Evolutionary conservation across 2,329 filamentous ascomycete species (phyloP), one percentile per base, ranked within the genome.

Genomic region (Eutypa lata): DNA sequence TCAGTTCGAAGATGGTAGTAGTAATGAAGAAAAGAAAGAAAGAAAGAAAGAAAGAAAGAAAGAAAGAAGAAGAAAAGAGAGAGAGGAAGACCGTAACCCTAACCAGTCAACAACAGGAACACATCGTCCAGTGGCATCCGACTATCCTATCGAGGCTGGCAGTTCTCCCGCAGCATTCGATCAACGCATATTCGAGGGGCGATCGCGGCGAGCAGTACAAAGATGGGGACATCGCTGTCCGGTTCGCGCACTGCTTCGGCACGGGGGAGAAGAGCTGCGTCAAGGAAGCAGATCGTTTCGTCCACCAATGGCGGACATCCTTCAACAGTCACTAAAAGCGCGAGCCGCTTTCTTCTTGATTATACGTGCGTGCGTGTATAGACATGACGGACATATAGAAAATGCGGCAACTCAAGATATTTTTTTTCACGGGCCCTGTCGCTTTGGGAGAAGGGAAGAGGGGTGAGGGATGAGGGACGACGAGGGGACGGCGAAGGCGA

Each of bases 91-190:
- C n/a, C n/a, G n/a, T n/a, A n/a, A n/a, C n/a, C n/a, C 65, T 75
- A 57, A 77, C 57, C 24, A 2, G 21, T 42, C 13, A 38, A 14
- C 31, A 31, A 13, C 57, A 92, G 89, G 89, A 93, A 72, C 90
- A 94, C 67, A 88, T 93, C 60, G 84, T 90, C 33, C 93, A 96
- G 77, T 99, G 94, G 95, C 94, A 99, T 68, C 91, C 93, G 26
- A 99, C 94, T 0, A 88, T 99, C 44, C 82, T 99, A 11, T 91
- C 93, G 37, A 94, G 91, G 67, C 76, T 97, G 56, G 92, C 89
- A 1, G 78, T 99, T 21, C 79, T 99, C n/a, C 91, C 93, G 2
- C 94, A 99, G 71, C 83, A 87, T 49, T 78, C 81, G 33, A 75
- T 99, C 68, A 96, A 96, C 66, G 82, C 90, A 0, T 97, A 97